A percentile compares a stretch with the other conserved stretches of the same genome.
Evolutionary conservation across 371 early-diverging fungal species (phyloP).

Genomic region (Apophysomyces trapeziformis): DNA sequence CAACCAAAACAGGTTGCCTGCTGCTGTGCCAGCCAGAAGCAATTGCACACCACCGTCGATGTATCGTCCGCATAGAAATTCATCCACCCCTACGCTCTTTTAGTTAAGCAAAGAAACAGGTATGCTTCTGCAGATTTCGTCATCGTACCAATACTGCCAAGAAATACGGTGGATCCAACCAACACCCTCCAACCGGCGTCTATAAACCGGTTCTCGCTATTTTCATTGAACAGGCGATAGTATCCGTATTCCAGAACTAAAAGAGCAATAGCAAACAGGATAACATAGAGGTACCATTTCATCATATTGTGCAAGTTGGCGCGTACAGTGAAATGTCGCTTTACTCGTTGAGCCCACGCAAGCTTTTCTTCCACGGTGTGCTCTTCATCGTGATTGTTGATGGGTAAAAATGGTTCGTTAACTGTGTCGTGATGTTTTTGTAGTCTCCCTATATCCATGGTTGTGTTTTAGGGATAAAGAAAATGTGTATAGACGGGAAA

Average conservation of each 20-base stretch:
- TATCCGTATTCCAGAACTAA: neutral
- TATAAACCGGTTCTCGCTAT: neutral
- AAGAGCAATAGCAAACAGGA: neutral
- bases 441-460: neutral
- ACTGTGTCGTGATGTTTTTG: neutral
- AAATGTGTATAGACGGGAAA: neutral
- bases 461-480: neutral
- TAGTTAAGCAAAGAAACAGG: neutral
- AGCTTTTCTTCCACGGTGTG: neutral
- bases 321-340: neutral
- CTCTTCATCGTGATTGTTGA: neutral
- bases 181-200: neutral
- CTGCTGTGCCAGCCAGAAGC: neutral
- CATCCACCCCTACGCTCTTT: neutral
- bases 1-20: neutral
- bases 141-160: conserved; percentile 1
- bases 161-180: neutral
- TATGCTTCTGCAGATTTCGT: neutral
- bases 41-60: neutral
- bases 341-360: neutral
- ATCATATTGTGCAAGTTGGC: neutral
- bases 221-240: neutral
- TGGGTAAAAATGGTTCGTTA: no score
- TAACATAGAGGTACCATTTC: neutral
- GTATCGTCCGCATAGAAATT: neutral